phyloP scores from a whole-genome alignment of 176 grass and related monocot genomes.

The Rhynchospora pubera region DNA sequence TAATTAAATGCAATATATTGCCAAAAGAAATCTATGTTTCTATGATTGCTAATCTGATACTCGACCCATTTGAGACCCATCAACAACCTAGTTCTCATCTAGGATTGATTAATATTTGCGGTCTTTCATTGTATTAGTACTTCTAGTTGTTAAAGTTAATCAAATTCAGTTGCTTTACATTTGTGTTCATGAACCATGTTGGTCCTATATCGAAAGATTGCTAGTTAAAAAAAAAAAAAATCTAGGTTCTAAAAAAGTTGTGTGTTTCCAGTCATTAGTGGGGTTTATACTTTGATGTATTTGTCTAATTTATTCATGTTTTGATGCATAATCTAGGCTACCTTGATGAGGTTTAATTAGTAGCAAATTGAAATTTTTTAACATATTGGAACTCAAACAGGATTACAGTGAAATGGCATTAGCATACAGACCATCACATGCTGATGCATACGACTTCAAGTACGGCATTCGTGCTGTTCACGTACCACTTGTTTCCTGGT shows the following conservation, averaged over 20 bases:
- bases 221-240: neutral
- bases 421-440: slow-evolving; percentile 89
- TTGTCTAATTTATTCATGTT: neutral
- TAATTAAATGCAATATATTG: too few species aligned
- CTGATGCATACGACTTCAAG: slow-evolving; percentile 95
- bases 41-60: too few species aligned
- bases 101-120: neutral
- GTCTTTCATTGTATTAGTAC: neutral
- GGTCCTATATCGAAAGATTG: neutral
- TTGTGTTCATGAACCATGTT: neutral
- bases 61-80: too few species aligned
- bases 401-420: slow-evolving; percentile 94
- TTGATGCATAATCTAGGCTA: neutral
- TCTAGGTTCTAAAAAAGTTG: neutral
- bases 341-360: neutral
- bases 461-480: slow-evolving; percentile 85
- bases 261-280: neutral
- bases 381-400: slow-evolving; percentile 33
- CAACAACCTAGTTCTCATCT: slow-evolving; percentile 2
- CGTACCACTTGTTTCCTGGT: slow-evolving; percentile 33
- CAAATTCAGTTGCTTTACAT: neutral
- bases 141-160: slow-evolving; percentile 26
- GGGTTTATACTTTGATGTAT: neutral
- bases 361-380: neutral
- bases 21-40: too few species aligned